These are phyloP conservation scores for Platanthera guangdongensis DNA, from an alignment of 106 monocot genomes.

Conservation along the genomic window DNA sequence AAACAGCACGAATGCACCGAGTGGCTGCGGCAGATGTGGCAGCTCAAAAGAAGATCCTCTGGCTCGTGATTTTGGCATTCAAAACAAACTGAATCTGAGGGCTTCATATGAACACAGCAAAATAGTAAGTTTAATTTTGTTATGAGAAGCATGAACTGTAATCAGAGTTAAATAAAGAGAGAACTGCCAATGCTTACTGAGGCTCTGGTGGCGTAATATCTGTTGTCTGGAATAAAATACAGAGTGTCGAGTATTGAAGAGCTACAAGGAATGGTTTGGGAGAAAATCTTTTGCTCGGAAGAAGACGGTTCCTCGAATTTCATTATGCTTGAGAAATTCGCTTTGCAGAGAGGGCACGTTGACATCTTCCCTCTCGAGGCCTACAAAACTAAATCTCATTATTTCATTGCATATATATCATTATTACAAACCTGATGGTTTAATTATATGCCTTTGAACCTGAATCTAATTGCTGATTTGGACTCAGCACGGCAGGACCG, in stretches of 20 bases:
- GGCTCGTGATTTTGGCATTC: conserved; percentile 65
- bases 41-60: conserved; percentile 63
- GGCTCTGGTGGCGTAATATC: background rate
- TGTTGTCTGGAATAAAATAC: conserved; percentile 9
- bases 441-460: too few relatives aligned
- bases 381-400: conserved; percentile 25
- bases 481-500: too few relatives aligned
- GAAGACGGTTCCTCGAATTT: conserved; percentile 50
- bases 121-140: background rate
- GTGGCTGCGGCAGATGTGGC: conserved; percentile 50
- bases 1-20: conserved; percentile 91
- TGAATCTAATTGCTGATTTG: too few relatives aligned
- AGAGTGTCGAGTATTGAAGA: conserved; percentile 23
- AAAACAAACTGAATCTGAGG: conserved; percentile 36
- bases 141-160: background rate
- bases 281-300: conserved; percentile 87
- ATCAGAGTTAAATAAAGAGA: background rate
- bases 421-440: too few relatives aligned
- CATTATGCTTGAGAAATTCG: conserved; percentile 51
- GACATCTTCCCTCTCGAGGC: conserved; percentile 42
- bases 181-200: conserved; percentile 25
- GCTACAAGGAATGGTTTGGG: conserved; percentile 67
- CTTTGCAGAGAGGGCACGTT: conserved; percentile 92
- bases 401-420: too few relatives aligned
- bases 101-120: conserved; percentile 13